These are phyloP conservation scores for Tricholoma sp. DNA, from an alignment of 768 basidiomycete genomes.

Conservation along the genomic window DNA sequence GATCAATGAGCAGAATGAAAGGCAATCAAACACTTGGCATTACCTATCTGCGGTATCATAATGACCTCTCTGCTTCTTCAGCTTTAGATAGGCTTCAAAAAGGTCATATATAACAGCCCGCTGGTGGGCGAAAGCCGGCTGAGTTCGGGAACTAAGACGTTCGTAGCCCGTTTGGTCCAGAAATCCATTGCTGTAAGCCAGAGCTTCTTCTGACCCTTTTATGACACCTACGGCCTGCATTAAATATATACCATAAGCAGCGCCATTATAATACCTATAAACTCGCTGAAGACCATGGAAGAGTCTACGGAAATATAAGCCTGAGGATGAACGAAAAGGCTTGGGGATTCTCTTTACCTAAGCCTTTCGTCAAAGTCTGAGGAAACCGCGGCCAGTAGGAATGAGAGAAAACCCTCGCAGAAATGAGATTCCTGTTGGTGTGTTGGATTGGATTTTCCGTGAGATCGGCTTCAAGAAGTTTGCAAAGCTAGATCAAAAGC, in stretches of 20 bases:
- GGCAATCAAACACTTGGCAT: neutral
- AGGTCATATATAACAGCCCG: conserved; percentile 45
- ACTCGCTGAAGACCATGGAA: conserved; percentile 56
- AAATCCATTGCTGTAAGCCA: conserved; percentile 28
- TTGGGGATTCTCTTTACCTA: conserved; percentile 34
- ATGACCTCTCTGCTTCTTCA: conserved; percentile 37
- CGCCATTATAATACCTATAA: conserved; percentile 40
- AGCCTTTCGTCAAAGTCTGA: conserved; percentile 40
- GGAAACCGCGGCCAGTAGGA: conserved; percentile 61
- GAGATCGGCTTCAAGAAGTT: conserved; percentile 45
- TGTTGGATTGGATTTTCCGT: neutral
- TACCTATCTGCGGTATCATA: conserved; percentile 61
- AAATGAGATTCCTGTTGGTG: conserved; percentile 24
- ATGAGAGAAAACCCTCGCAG: conserved; percentile 43
- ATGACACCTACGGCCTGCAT: conserved; percentile 46
- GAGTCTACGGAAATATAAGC: conserved; percentile 38
- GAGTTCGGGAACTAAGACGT: conserved; percentile 42
- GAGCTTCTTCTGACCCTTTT: conserved; percentile 56
- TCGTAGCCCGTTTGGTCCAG: conserved; percentile 43
- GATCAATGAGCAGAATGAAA: neutral
- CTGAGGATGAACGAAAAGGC: neutral
- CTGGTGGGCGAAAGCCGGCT: conserved; percentile 48
- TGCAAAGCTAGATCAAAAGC: conserved; percentile 33
- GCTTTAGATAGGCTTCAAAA: conserved; percentile 46
- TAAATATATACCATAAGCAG: neutral